Base-by-base conservation (phyloP, 768 basidiomycete genomes). In the Punctularia strigosozonata region DNA sequence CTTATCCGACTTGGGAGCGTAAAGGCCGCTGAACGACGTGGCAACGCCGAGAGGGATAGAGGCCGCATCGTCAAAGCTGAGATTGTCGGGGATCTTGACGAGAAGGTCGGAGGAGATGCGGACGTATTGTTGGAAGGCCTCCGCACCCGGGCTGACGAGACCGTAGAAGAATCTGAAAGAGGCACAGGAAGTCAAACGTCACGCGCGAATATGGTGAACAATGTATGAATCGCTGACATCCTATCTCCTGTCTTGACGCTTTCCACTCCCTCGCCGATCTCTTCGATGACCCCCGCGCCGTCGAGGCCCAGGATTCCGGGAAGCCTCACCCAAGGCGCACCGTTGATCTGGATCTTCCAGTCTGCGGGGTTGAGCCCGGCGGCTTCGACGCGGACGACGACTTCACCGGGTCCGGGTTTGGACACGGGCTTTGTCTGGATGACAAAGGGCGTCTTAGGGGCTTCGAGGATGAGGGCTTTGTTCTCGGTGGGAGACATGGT, bases 1-100 rank as follows among this genome's bases (percentile, higher is more conserved):
- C n/a, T 19, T 51, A 30, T 1, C 50, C 50, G 21, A 40, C 43
- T 22, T 48, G 46, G 33, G 37, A 31, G 41, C 36, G 52, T 61
- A 69, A 14, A 69, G 46, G 0, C 56, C 65, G 2, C 56, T 33
- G 5, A 52, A 59, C 2, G 64, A 65, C 3, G 65, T 63, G 4
- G 58, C 55, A 6, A 68, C 43, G 0, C 48, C 61, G 8, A 65
- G 50, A 2, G 69, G 66, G 14, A 71, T 45, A 5, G 66, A 57
- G 0, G 66, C 54, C 0, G 64, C 70, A 26, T 66, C 47, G 12
- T 66, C 65, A 41, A 59, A 58, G 0, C 55, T 52, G 15, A 69
- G 24, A 28, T 58, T 59, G 14, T 42, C 30, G 1, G 66, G 69
- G 7, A 67, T 61, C 58, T 60, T n/a, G n/a, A n/a, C n/a, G n/a